Conservation (phyloP, 1,139 yeast species). For the Pichia sp. region DNA sequence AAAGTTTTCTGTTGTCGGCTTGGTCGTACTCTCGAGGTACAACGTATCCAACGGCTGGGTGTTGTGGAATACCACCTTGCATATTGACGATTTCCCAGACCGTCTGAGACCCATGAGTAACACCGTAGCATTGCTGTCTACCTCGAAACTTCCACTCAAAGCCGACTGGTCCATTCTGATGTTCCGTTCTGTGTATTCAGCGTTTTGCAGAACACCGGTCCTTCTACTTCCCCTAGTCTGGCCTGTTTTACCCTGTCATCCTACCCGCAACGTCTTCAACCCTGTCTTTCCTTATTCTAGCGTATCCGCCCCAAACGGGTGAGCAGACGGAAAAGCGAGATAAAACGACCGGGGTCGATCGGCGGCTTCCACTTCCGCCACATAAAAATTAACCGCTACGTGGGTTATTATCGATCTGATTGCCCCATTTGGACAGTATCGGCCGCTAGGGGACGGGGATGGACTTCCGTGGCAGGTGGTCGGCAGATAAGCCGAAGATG, state of each 20-base stretch:
- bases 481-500: neutral
- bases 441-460: slow-evolving; percentile 6
- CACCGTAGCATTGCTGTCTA: slow-evolving; percentile 62
- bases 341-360: neutral
- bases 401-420: slow-evolving; percentile 2
- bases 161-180: slow-evolving; percentile 22
- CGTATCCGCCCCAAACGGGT: neutral
- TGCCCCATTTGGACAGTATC: neutral
- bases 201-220: too few relatives aligned
- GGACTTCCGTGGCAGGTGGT: neutral
- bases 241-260: too few relatives aligned
- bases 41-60: slow-evolving; percentile 95
- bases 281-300: neutral
- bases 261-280: neutral
- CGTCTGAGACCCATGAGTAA: slow-evolving; percentile 80
- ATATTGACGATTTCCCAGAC: slow-evolving; percentile 82
- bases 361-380: neutral
- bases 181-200: slow-evolving; percentile 37
- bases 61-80: slow-evolving; percentile 92
- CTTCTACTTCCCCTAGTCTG: too few relatives aligned
- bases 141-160: slow-evolving; percentile 15
- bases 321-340: neutral
- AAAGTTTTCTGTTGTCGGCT: slow-evolving; percentile 73
- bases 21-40: slow-evolving; percentile 84
- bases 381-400: neutral